Conservation (phyloP, 495 filamentous ascomycete species). For the Trichoderma virens region DNA sequence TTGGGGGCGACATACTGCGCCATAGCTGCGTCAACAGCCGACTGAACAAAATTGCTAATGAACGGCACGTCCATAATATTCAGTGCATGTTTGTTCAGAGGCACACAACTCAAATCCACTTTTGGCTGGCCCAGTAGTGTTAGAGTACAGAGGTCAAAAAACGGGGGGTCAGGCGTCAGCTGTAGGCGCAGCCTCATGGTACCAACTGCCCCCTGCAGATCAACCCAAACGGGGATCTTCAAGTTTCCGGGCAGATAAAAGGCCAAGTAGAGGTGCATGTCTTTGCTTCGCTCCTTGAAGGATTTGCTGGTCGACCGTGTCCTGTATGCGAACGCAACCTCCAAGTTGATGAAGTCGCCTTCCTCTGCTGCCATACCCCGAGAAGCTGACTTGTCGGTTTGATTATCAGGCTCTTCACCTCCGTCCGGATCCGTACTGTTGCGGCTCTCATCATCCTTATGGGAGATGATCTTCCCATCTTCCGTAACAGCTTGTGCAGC, state of each 20-base stretch:
- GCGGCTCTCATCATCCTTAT: slow-evolving; percentile 21
- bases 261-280: slow-evolving; percentile 60
- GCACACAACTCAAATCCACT: slow-evolving; percentile 60
- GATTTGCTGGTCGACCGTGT: slow-evolving; percentile 47
- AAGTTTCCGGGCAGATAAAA: slow-evolving; percentile 57
- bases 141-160: slow-evolving; percentile 84
- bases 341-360: slow-evolving; percentile 64
- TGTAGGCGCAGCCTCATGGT: slow-evolving; percentile 76
- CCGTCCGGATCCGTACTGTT: slow-evolving; percentile 31
- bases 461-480: slow-evolving; percentile 39
- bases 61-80: slow-evolving; percentile 67
- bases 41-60: slow-evolving; percentile 66
- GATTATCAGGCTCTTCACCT: slow-evolving; percentile 25
- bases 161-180: slow-evolving; percentile 82
- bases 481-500: slow-evolving; percentile 48
- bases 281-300: slow-evolving; percentile 53
- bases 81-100: slow-evolving; percentile 54
- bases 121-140: slow-evolving; percentile 86
- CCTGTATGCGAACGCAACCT: slow-evolving; percentile 63
- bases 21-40: slow-evolving; percentile 60
- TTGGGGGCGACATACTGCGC: slow-evolving; percentile 68
- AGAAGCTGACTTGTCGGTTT: slow-evolving; percentile 35
- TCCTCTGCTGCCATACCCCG: slow-evolving; percentile 68
- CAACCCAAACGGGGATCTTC: slow-evolving; percentile 50
- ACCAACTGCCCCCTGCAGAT: slow-evolving; percentile 76